Evolutionary conservation across 2,329 filamentous ascomycete genomes (phyloP).

Genomic region (Chaetomium sp.): DNA sequence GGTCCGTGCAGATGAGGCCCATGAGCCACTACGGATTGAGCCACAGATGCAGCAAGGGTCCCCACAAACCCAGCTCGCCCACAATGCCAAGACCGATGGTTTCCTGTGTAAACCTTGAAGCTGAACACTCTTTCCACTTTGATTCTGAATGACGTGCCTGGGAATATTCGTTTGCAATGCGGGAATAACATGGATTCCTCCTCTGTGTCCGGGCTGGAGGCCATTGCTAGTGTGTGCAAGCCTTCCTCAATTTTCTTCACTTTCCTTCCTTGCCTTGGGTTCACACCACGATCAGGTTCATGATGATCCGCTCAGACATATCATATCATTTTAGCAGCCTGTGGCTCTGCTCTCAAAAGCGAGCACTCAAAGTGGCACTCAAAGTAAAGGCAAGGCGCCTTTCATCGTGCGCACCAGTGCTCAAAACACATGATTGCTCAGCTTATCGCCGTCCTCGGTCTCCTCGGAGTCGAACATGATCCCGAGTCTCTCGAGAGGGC

Average conservation of each 20-base stretch:
- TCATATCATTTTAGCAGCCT: too few species aligned
- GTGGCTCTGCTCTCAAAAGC: not conserved
- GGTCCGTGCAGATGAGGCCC: not conserved
- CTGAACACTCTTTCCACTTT: not conserved
- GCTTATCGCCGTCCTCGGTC: not conserved
- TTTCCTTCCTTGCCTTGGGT: not conserved
- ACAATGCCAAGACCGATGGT: not conserved
- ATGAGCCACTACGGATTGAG: not conserved
- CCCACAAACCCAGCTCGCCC: too few species aligned
- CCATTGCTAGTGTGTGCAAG: not conserved
- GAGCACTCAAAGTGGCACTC: not conserved
- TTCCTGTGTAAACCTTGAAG: not conserved
- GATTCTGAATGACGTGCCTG: not conserved
- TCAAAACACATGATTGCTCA: not conserved
- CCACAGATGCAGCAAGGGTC: not conserved
- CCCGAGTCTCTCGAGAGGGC: not conserved
- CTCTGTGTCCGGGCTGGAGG: not conserved
- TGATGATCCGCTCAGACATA: not conserved
- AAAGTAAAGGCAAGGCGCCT: not conserved
- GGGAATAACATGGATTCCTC: not conserved
- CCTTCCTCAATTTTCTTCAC: too few species aligned
- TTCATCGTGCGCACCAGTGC: not conserved
- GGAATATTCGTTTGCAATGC: not conserved
- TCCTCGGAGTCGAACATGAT: not conserved
- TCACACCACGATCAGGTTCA: not conserved